phyloP scores from a whole-genome alignment of 768 basidiomycete species.

The Ramaria rubella region DNA sequence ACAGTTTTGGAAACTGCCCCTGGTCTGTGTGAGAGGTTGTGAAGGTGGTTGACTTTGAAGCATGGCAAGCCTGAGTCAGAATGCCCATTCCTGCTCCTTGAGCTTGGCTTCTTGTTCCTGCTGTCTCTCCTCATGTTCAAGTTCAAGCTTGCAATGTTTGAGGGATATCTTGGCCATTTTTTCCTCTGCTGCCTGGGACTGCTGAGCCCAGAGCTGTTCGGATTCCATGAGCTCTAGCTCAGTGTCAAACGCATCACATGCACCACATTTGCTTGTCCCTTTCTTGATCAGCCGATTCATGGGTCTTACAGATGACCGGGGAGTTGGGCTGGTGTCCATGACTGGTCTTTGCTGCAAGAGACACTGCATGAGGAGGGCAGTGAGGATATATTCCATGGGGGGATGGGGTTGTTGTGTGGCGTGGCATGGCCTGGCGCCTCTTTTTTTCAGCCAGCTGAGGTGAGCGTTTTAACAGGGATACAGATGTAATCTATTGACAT shows the following conservation, averaged over 20 bases:
- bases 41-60: too few relatives aligned
- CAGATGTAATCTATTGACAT: too few relatives aligned
- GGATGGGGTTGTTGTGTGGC: too few relatives aligned
- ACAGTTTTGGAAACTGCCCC: neutral
- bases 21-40: neutral
- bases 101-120: neutral
- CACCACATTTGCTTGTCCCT: neutral
- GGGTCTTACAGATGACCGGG: neutral
- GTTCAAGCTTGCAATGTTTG: neutral
- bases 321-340: neutral
- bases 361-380: too few relatives aligned
- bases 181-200: neutral
- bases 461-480: too few relatives aligned
- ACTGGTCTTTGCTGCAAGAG: neutral
- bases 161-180: neutral
- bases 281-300: neutral
- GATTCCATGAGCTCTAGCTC: neutral
- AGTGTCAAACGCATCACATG: neutral
- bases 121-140: neutral
- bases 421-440: too few relatives aligned
- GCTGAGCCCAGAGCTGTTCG: neutral
- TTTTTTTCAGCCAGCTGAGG: too few relatives aligned
- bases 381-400: too few relatives aligned
- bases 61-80: too few relatives aligned
- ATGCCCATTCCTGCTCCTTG: neutral